Evolutionary conservation across 306 rosid genomes (phyloP).

Genomic region (Hylodesmum podocarpum): DNA sequence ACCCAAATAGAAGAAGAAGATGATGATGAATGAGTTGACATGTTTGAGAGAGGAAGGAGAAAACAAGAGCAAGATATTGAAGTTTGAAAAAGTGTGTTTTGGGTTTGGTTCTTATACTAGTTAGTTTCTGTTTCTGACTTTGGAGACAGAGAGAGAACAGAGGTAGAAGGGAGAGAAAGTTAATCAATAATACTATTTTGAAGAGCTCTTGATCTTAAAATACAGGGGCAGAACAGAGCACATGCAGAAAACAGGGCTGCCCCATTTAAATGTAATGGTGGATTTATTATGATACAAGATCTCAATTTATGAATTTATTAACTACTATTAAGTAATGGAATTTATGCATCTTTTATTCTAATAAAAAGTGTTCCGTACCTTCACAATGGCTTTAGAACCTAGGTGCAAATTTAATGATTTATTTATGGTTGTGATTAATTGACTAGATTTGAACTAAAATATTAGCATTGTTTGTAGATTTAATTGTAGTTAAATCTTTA

Average conservation of each 20-base stretch:
- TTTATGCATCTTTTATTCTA: conserved; percentile 3
- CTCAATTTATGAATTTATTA: conserved; percentile 4
- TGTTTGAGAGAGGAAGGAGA: conserved; percentile 36
- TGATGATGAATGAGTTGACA: conserved; percentile 40
- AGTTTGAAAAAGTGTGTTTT: conserved; percentile 27
- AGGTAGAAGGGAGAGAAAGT: conserved; percentile 21
- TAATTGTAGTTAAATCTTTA: not conserved
- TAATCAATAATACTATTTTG: conserved; percentile 15
- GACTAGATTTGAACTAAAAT: conserved; percentile 17
- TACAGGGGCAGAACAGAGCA: conserved; percentile 46
- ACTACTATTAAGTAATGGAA: not conserved
- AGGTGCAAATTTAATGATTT: not conserved
- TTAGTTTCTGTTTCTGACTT: conserved; percentile 29
- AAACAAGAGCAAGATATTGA: not conserved
- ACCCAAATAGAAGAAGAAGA: conserved; percentile 65
- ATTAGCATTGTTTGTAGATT: not conserved
- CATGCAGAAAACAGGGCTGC: conserved; percentile 44
- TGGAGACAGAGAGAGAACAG: conserved; percentile 26
- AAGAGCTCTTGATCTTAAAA: conserved; percentile 29
- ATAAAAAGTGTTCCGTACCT: not conserved
- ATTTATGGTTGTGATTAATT: not conserved
- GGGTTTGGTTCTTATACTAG: conserved; percentile 26
- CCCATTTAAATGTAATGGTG: conserved; percentile 27
- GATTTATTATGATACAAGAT: conserved; percentile 22
- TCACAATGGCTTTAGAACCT: too few species aligned